Evolutionary conservation across 108 stramenopile genomes (phyloP).

Genomic region (Mediolabrus comicus): DNA sequence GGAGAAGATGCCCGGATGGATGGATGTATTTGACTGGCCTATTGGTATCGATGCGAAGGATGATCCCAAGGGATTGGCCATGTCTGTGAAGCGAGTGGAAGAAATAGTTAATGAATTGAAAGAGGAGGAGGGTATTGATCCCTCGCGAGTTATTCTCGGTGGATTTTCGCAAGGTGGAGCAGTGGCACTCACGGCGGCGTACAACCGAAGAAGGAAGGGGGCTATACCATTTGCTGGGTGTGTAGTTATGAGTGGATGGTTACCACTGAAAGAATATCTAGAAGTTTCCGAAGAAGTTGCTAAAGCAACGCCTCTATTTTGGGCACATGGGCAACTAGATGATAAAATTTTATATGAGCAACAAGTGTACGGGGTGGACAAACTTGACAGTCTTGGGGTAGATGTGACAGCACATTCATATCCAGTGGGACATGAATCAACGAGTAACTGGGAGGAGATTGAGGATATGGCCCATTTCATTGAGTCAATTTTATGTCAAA

Average conservation of each 20-base stretch:
- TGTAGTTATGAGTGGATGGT: conserved; percentile 41
- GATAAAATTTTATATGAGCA: conserved; percentile 54
- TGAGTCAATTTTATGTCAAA: conserved; percentile 17
- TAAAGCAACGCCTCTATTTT: conserved; percentile 37
- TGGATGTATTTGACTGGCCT: conserved; percentile 53
- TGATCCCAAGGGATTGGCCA: conserved; percentile 34
- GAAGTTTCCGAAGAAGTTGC: conserved; percentile 28
- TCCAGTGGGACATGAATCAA: conserved; percentile 42
- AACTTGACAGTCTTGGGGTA: conserved; percentile 34
- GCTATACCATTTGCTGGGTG: conserved; percentile 46
- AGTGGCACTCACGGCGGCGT: conserved; percentile 43
- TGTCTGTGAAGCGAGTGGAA: conserved; percentile 33
- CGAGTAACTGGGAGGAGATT: conserved; percentile 44
- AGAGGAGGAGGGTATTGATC: conserved; percentile 42
- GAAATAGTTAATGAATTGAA: conserved; percentile 40
- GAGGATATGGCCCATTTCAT: conserved; percentile 40
- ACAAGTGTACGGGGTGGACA: conserved; percentile 43
- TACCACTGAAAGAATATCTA: conserved; percentile 44
- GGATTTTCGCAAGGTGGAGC: conserved; percentile 54
- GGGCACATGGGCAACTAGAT: conserved; percentile 47
- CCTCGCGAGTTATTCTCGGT: conserved; percentile 36
- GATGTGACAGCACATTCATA: conserved; percentile 36
- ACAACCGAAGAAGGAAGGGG: conserved; percentile 31
- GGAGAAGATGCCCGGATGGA: conserved; percentile 44
- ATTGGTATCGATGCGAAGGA: conserved; percentile 44